Base-by-base conservation (phyloP, 1,284 basidiomycete genomes). In the Cryptococcus neoformans region DNA sequence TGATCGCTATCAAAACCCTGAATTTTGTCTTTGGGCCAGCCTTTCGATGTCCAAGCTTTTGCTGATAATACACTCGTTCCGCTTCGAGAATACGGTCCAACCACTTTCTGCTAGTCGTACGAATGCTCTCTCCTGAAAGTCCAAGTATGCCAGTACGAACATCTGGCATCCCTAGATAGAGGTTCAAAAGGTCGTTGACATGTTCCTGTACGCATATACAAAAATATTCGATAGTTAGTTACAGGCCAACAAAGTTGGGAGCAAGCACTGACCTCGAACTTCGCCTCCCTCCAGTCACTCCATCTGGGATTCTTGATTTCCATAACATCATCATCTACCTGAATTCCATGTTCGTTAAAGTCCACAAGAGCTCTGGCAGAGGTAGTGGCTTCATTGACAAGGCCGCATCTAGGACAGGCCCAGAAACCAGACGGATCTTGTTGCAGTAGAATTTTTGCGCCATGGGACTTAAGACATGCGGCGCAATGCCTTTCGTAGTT, bases 1-100 rank as follows among this genome's bases (percentile, higher is more conserved):
- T 63, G 44, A 70, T 63, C 2, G 69, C 64, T 7, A 68, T 49
- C 1, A 62, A 66, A 9, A 70, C 48, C 7, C 62, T 58, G 34
- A 66, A 68, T 48, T 44, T 55, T 14, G 47, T 53, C 45, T 45
- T 53, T 36, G 36, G 37, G 16, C 36, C 37, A 12, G 39, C 36
- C 49, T 54, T 57, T 10, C n/a, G 28, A 21, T 54, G 45, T 3
- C 54, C 38, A 44, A 50, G 51, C 10, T 34, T 17, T 5, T 49
- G 16, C 6, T 49, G 28, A 39, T 28, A 53, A 14, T 51, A 44
- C 34, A 51, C 17, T 12, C 46, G 49, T 17, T 63, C 62, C 8
- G 41, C 34, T 38, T 58, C 55, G 28, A 56, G 36, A 14, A 63
- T 56, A 11, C 59, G 46, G 37, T 55, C 51, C 34, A 60, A 58